phyloP scores from a whole-genome alignment of 331 rosid species.

The Saraca asoca region DNA sequence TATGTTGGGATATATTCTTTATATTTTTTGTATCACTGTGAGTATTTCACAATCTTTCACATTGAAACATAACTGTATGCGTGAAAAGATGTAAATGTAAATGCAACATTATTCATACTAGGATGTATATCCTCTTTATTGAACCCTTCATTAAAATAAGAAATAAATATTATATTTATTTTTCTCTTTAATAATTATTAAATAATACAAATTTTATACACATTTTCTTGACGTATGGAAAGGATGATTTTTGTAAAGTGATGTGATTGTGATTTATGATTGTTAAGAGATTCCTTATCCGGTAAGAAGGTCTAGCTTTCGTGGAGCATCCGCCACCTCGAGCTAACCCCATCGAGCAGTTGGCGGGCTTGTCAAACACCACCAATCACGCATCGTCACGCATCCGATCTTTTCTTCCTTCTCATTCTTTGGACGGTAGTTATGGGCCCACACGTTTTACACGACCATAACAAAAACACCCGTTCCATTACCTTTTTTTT shows the following conservation, averaged over 20 bases:
- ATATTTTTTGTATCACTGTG: too few relatives aligned
- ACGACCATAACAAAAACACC: constrained; percentile 21
- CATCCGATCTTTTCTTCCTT: background rate
- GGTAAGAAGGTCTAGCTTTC: constrained; percentile 30
- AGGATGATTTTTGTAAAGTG: background rate
- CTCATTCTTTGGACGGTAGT: constrained; percentile 20
- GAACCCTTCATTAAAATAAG: too few relatives aligned
- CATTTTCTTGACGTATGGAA: too few relatives aligned
- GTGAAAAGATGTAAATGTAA: too few relatives aligned
- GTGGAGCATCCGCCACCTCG: constrained; percentile 40
- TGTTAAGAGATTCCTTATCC: background rate
- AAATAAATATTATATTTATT: too few relatives aligned
- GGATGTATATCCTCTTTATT: too few relatives aligned
- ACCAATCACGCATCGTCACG: constrained; percentile 41
- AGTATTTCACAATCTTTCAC: too few relatives aligned
- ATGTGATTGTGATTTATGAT: constrained; percentile 1
- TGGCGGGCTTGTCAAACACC: constrained; percentile 25
- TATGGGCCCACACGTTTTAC: constrained; percentile 45
- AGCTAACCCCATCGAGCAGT: background rate
- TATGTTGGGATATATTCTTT: too few relatives aligned
- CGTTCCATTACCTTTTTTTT: background rate
- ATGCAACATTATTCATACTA: too few relatives aligned
- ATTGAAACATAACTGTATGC: too few relatives aligned
- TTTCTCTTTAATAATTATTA: too few relatives aligned
- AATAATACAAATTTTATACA: too few relatives aligned